Percentiles rank a stretch among this genome's conserved stretches.
Evolutionary conservation across 768 basidiomycete genomes (phyloP).

Genomic region (Amanita muscaria): DNA sequence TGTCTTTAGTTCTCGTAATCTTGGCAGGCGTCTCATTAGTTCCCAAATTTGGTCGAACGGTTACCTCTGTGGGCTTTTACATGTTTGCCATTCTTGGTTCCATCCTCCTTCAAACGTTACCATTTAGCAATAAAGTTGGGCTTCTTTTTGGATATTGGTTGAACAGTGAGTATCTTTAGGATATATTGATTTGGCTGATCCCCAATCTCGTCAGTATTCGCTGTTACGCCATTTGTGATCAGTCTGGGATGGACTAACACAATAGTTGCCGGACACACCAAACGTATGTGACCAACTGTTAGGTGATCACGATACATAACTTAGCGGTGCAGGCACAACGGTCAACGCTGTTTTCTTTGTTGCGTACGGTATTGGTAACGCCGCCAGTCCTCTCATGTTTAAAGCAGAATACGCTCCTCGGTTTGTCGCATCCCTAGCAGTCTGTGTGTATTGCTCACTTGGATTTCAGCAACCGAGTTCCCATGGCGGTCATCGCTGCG

Average conservation of each 20-base stretch:
- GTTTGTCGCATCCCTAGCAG: constrained; percentile 23
- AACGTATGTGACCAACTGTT: constrained; percentile 38
- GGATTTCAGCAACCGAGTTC: constrained; percentile 52
- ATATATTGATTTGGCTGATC: neutral
- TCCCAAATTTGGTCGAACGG: constrained; percentile 57
- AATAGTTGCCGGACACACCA: constrained; percentile 67
- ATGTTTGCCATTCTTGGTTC: constrained; percentile 62
- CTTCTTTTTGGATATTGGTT: constrained; percentile 72
- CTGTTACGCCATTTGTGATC: constrained; percentile 57
- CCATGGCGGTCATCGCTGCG: constrained; percentile 67
- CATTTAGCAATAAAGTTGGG: constrained; percentile 56
- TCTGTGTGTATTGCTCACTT: neutral
- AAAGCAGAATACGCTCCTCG: constrained; percentile 58
- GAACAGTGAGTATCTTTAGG: constrained; percentile 39
- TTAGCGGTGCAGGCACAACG: constrained; percentile 52
- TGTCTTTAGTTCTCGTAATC: constrained; percentile 32
- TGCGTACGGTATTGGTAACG: constrained; percentile 70
- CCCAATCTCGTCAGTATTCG: constrained; percentile 38
- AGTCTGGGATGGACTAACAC: constrained; percentile 63
- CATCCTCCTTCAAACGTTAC: constrained; percentile 58
- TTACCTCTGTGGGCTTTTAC: constrained; percentile 54
- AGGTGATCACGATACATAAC: no score
- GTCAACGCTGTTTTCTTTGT: constrained; percentile 68
- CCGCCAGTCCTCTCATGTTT: constrained; percentile 74
- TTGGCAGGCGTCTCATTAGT: constrained; percentile 39